These are phyloP conservation scores for Eutypella sp. DNA, from an alignment of 2,329 filamentous ascomycete genomes.

Conservation along the genomic window DNA sequence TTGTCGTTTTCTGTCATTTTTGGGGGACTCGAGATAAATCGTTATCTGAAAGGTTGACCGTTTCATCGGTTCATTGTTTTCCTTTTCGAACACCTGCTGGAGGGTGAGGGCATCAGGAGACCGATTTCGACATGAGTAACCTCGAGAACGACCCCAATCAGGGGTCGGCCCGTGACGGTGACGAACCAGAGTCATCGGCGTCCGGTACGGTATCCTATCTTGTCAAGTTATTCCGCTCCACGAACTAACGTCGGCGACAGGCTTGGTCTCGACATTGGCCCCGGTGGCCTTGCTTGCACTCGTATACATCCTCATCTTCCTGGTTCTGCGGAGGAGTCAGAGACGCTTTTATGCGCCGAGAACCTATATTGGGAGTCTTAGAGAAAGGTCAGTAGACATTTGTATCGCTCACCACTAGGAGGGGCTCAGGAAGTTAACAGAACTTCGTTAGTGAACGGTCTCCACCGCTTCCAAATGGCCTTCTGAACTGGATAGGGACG, in stretches of 20 bases:
- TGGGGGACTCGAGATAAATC: too few species aligned
- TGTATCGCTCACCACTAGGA: constrained; percentile 6
- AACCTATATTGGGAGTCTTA: constrained; percentile 44
- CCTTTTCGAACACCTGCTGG: not conserved
- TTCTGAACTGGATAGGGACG: constrained; percentile 62
- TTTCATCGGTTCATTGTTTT: not conserved
- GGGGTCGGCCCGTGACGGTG: constrained; percentile 6
- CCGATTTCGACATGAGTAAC: not conserved
- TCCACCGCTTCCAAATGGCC: constrained; percentile 53
- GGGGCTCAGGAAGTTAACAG: constrained; percentile 5
- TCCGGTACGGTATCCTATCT: constrained; percentile 13
- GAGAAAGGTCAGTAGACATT: constrained; percentile 31
- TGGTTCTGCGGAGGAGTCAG: constrained; percentile 39
- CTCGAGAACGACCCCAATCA: not conserved
- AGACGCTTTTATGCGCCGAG: constrained; percentile 45
- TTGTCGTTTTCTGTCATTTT: too few species aligned
- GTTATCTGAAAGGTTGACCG: too few species aligned
- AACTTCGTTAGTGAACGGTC: constrained; percentile 47
- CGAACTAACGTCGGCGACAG: constrained; percentile 20
- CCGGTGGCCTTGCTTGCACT: constrained; percentile 33
- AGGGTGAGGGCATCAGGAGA: not conserved
- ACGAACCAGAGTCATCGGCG: constrained; percentile 13
- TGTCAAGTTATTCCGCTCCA: too few species aligned
- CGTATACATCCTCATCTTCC: constrained; percentile 39
- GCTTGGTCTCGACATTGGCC: constrained; percentile 37